Conservation (phyloP, 495 filamentous ascomycete species). For the Hyaloscypha variabilis region DNA sequence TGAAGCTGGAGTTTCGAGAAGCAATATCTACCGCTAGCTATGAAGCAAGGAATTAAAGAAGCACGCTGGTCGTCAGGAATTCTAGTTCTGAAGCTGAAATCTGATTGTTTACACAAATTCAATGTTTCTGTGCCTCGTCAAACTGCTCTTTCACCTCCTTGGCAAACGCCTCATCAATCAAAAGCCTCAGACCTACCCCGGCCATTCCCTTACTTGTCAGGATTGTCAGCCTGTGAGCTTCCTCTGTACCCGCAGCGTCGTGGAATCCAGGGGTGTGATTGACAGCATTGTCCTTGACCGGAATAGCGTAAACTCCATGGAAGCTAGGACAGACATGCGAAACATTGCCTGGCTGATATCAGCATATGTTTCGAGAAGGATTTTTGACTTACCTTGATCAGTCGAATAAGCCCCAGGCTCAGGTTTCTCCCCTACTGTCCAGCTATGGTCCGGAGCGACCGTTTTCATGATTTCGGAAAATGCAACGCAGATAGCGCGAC, state of each 20-base stretch:
- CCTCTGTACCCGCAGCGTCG: constrained; percentile 50
- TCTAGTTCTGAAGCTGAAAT: too few relatives aligned
- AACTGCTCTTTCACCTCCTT: constrained; percentile 43
- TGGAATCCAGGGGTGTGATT: constrained; percentile 61
- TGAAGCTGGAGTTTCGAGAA: too few relatives aligned
- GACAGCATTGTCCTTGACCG: constrained; percentile 43
- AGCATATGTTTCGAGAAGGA: background rate
- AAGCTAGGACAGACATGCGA: constrained; percentile 59
- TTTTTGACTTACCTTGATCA: background rate
- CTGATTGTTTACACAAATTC: too few relatives aligned
- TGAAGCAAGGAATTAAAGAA: too few relatives aligned
- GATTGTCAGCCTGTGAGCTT: constrained; percentile 47
- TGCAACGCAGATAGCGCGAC: constrained; percentile 47
- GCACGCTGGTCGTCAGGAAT: too few relatives aligned
- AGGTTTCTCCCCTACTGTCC: constrained; percentile 37
- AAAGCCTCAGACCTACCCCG: constrained; percentile 48
- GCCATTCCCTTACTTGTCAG: constrained; percentile 61
- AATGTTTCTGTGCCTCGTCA: constrained; percentile 20
- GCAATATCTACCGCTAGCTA: too few relatives aligned
- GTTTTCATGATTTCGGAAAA: constrained; percentile 53
- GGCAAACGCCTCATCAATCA: constrained; percentile 51
- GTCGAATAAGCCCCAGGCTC: constrained; percentile 42
- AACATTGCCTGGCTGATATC: constrained; percentile 53
- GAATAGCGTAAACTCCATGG: constrained; percentile 58
- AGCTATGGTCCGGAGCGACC: constrained; percentile 33